Conservation (phyloP, 2,329 filamentous ascomycete genomes). For the Penicillium sp. region DNA sequence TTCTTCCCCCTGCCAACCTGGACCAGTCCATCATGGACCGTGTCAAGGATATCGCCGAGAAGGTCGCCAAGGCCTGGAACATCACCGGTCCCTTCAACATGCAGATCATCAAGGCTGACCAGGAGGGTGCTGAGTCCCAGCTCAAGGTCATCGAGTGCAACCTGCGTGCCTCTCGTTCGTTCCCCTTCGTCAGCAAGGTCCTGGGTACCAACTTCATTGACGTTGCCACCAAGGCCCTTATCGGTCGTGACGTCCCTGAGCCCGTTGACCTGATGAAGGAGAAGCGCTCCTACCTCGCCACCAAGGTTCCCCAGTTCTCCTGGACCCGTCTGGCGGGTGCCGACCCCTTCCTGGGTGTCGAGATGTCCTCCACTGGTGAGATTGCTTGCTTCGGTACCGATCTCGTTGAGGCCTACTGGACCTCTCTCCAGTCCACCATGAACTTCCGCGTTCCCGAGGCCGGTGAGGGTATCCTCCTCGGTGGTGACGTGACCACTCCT, state of each 20-base stretch:
- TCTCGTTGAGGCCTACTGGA: conserved; percentile 96
- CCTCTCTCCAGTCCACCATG: conserved; percentile 94
- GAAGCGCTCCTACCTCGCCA: conserved; percentile 89
- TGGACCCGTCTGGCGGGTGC: conserved; percentile 98
- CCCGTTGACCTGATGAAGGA: conserved; percentile 84
- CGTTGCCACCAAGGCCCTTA: conserved; percentile 86
- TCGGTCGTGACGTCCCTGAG: conserved; percentile 80
- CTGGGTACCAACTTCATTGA: conserved; percentile 97
- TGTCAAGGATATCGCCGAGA: conserved; percentile 92
- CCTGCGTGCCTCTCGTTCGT: conserved; percentile 92
- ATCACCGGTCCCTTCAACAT: conserved; percentile 99
- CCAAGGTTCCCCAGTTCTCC: conserved; percentile 98
- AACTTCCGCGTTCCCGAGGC: conserved; percentile 97
- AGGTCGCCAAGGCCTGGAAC: conserved; percentile 94
- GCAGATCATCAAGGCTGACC: conserved; percentile 95
- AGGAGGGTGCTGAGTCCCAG: conserved; percentile 70
- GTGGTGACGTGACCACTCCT: conserved; percentile 73
- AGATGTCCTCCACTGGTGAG: conserved; percentile 96
- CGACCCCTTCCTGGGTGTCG: conserved; percentile 95
- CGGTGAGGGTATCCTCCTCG: conserved; percentile 92
- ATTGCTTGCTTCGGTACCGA: conserved; percentile 99
- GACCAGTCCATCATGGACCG: conserved; percentile 77
- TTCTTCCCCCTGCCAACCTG: conserved; percentile 82
- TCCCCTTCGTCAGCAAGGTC: conserved; percentile 98
- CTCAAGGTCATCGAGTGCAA: conserved; percentile 99